phyloP scores from a whole-genome alignment of 139 green algal genomes.

The Tetratostichococcus sp. region DNA sequence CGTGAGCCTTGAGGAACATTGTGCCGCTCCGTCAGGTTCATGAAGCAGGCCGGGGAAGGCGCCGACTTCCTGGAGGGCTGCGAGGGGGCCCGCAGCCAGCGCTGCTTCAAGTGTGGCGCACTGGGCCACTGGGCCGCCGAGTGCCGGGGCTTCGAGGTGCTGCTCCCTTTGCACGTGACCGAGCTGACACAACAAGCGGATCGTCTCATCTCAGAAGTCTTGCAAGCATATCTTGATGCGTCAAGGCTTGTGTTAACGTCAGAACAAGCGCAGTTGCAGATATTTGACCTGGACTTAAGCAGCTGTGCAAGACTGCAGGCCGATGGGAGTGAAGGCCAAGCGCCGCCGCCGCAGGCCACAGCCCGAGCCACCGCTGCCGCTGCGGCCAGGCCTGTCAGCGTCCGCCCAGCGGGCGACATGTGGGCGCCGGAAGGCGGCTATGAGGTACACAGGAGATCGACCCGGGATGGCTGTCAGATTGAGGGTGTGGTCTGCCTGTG shows the following conservation, averaged over 20 bases:
- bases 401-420: neutral
- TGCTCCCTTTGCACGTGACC: too few species aligned
- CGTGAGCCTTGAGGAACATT: too few species aligned
- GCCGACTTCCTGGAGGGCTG: constrained; percentile 47
- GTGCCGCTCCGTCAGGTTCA: neutral
- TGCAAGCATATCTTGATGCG: too few species aligned
- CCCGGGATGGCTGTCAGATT: too few species aligned
- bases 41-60: constrained; percentile 42
- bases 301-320: neutral
- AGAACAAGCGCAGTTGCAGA: too few species aligned
- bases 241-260: too few species aligned
- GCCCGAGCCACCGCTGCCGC: too few species aligned
- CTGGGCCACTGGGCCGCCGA: constrained; percentile 41
- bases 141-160: constrained; percentile 22
- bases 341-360: neutral
- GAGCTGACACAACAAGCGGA: too few species aligned
- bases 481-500: too few species aligned
- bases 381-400: neutral
- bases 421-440: neutral
- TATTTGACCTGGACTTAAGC: too few species aligned
- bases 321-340: neutral
- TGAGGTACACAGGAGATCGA: neutral
- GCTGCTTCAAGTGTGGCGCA: constrained; percentile 52
- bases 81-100: constrained; percentile 4
- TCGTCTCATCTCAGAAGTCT: too few species aligned